phyloP scores from a whole-genome alignment of 176 grass and related monocot species.

The Carex littledalei region DNA sequence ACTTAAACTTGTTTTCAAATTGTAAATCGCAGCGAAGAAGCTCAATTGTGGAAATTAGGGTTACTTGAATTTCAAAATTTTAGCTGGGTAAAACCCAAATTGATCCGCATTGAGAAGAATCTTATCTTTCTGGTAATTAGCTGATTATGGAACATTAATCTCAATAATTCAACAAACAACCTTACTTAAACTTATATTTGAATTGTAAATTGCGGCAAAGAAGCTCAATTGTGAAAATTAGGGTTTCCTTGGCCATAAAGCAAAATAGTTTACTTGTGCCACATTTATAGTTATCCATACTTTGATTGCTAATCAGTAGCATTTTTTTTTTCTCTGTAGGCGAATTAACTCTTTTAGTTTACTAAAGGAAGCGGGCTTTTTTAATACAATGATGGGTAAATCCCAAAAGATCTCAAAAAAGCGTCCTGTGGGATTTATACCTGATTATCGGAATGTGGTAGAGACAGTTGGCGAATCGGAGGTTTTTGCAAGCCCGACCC shows the following conservation, averaged over 20 bases:
- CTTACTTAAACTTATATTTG: background rate
- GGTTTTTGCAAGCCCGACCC: conserved; percentile 36
- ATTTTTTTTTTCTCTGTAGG: background rate
- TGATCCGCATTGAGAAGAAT: background rate
- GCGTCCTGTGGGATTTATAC: conserved; percentile 60
- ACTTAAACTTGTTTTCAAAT: background rate
- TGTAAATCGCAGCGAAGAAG: background rate
- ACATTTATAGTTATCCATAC: background rate
- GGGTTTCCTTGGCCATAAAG: background rate
- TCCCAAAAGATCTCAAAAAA: conserved; percentile 82
- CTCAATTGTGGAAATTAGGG: background rate
- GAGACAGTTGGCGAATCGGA: conserved; percentile 68
- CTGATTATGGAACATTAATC: background rate
- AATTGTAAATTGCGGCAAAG: background rate
- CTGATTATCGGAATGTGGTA: conserved; percentile 65
- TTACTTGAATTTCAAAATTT: conserved; percentile 4
- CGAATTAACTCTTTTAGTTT: background rate
- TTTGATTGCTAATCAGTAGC: background rate
- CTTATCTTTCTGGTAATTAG: background rate
- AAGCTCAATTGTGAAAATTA: background rate
- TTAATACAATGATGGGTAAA: conserved; percentile 77
- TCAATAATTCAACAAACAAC: background rate
- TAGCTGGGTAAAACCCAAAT: background rate
- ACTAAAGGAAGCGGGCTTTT: background rate
- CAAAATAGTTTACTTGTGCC: background rate